Evolutionary conservation across 495 filamentous ascomycete species (phyloP), one percentile per base, ranked within the genome.

Genomic region (Daldinia caldariorum): DNA sequence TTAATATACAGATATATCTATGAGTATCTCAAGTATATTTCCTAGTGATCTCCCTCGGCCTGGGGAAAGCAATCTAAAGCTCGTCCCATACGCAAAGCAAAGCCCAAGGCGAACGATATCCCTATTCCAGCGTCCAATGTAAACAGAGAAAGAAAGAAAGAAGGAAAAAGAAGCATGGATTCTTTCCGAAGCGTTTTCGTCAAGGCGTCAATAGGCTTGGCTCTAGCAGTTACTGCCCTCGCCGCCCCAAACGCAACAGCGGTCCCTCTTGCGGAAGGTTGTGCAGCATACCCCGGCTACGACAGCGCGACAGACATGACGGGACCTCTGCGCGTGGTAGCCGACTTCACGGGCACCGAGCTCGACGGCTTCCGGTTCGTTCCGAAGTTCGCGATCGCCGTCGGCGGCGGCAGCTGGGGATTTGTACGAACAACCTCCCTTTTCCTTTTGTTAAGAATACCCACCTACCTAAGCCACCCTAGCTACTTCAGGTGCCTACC

Each of bases 381-480:
- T 6, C 72, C 72, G 6, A 60, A 62, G 29, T 74, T 61, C 32
- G 63, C 72, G 5, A 71, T 55, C 16, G 72, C 72, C 6, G 68
- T 71, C 14, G 72, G 72, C 4, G 68, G 72, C 14, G 68, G 72
- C 1, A 65, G 49, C 22, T 74, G 72, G 72, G 72, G 72, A 16
- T 74, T 74, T 37, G 72, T 74, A 69, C 5, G 63, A 14, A 51
- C 16, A n/a, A n/a, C 6, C 26, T 49, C 26, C 37, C 14, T 53
- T 32, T 16, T 9, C 18, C 41, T 31, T 3, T 38, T 14, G 39
- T 38, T 3, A 4, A 34, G 32, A 4, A 7, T 34, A 34, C n/a
- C n/a, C n/a, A n/a, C n/a, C n/a, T n/a, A n/a, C n/a, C n/a, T n/a
- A n/a, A n/a, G n/a, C n/a, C n/a, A n/a, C n/a, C n/a, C n/a, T n/a